Evolutionary conservation across 1,284 basidiomycete species (phyloP).

Genomic region (Pseudozyma tsukubaensis): DNA sequence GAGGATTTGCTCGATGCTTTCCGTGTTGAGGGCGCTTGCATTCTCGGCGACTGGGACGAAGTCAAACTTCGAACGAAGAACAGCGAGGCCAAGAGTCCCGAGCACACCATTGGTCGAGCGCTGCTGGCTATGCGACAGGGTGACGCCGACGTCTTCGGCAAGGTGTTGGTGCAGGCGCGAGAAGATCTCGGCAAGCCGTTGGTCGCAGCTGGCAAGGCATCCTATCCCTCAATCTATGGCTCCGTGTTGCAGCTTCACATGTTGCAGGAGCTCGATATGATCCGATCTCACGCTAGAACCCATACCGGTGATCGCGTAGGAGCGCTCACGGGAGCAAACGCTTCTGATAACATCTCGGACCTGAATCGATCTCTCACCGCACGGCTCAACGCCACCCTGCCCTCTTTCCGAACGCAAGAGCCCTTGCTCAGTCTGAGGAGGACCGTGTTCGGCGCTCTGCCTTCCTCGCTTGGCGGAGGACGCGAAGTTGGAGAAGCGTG

Average conservation of each 20-base stretch:
- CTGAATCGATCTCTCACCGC: conserved; percentile 71
- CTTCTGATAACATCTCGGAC: conserved; percentile 40
- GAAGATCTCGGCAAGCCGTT: conserved; percentile 82
- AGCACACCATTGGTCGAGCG: conserved; percentile 82
- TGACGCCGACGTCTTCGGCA: conserved; percentile 43
- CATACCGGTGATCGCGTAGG: conserved; percentile 21
- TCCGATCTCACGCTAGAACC: conserved; percentile 38
- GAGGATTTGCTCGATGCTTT: conserved; percentile 81
- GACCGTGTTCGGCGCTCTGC: conserved; percentile 77
- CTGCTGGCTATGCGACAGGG: conserved; percentile 81
- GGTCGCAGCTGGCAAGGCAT: conserved; percentile 78
- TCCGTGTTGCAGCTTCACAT: conserved; percentile 87
- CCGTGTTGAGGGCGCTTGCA: conserved; percentile 93
- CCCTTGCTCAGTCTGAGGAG: conserved; percentile 89
- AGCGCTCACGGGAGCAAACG: conserved; percentile 69
- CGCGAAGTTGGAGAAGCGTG: conserved; percentile 74
- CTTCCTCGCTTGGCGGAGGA: conserved; percentile 8
- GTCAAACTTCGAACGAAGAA: conserved; percentile 55
- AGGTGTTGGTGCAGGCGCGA: conserved; percentile 77
- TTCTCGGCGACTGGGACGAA: conserved; percentile 89
- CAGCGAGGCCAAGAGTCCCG: conserved; percentile 74
- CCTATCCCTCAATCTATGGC: conserved; percentile 87
- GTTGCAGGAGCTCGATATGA: conserved; percentile 86
- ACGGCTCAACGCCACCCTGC: conserved; percentile 83
- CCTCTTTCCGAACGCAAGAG: conserved; percentile 91